Conservation (phyloP, 2,329 filamentous ascomycete species). For the Calonectria naviculata region DNA sequence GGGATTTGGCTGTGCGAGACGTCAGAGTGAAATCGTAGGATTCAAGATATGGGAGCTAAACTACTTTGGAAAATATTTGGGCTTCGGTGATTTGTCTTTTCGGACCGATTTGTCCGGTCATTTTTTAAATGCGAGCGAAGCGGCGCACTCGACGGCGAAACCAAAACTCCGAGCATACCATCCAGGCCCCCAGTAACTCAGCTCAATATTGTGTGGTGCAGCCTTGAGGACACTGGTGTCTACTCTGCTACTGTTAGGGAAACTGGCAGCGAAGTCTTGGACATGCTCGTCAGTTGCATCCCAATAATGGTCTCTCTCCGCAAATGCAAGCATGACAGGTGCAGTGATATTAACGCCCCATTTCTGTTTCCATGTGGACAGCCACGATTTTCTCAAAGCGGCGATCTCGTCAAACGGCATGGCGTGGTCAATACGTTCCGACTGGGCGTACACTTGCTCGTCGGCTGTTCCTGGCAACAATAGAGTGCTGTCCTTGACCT, state of each 20-base stretch:
- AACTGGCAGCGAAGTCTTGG: conserved; percentile 13
- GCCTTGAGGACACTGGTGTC: conserved; percentile 29
- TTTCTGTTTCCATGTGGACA: conserved; percentile 29
- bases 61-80: not conserved
- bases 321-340: conserved; percentile 30
- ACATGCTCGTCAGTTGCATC: conserved; percentile 33
- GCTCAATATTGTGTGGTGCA: conserved; percentile 34
- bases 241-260: conserved; percentile 26
- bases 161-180: conserved; percentile 36
- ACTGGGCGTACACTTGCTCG: conserved; percentile 27
- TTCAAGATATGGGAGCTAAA: not conserved
- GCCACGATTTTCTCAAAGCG: conserved; percentile 23
- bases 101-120: not conserved
- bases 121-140: conserved; percentile 15
- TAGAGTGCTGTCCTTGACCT: conserved; percentile 30
- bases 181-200: conserved; percentile 32
- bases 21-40: not conserved
- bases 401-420: conserved; percentile 31
- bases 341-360: conserved; percentile 26
- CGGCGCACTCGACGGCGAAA: conserved; percentile 33
- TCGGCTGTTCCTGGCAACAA: conserved; percentile 30
- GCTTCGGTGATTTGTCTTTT: too few relatives aligned
- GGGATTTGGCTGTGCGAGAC: not conserved
- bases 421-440: conserved; percentile 27
- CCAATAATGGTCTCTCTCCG: conserved; percentile 30